These are phyloP conservation scores for Sorghum bicolor DNA, from an alignment of 176 grass and related monocot species.

Conservation along the genomic window DNA sequence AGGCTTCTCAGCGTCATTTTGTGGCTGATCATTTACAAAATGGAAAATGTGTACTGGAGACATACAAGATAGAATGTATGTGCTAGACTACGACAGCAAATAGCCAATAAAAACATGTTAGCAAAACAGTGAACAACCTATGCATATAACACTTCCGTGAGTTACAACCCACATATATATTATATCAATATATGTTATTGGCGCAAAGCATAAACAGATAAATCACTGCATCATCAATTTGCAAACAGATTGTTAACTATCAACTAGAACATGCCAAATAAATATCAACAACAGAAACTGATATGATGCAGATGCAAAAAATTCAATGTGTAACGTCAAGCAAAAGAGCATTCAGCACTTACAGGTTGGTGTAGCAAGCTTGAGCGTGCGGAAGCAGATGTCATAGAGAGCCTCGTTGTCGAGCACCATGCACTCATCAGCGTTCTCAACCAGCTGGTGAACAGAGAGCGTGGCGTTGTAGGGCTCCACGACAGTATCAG, in stretches of 20 bases:
- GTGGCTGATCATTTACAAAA: neutral
- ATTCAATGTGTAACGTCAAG: neutral
- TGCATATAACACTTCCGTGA: neutral
- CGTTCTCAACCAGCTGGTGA: conserved; percentile 85
- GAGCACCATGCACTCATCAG: conserved; percentile 86
- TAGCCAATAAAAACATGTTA: neutral
- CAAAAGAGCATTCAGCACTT: neutral
- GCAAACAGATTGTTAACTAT: neutral
- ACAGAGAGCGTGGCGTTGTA: conserved; percentile 88
- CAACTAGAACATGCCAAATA: neutral
- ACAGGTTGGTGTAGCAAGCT: conserved; percentile 78
- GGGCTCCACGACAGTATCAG: conserved; percentile 79
- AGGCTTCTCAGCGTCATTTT: neutral
- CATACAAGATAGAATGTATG: neutral
- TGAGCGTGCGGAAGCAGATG: conserved; percentile 84
- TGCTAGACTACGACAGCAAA: neutral
- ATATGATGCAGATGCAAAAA: neutral
- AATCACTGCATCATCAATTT: neutral
- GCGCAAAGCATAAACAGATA: neutral
- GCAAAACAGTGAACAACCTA: neutral
- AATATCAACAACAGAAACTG: neutral
- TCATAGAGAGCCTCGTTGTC: conserved; percentile 87
- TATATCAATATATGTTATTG: neutral
- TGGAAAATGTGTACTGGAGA: neutral
- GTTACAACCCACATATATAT: neutral